Conservation (phyloP, 192 early-diverging fungal species). For the Entophlyctis luteolus region DNA sequence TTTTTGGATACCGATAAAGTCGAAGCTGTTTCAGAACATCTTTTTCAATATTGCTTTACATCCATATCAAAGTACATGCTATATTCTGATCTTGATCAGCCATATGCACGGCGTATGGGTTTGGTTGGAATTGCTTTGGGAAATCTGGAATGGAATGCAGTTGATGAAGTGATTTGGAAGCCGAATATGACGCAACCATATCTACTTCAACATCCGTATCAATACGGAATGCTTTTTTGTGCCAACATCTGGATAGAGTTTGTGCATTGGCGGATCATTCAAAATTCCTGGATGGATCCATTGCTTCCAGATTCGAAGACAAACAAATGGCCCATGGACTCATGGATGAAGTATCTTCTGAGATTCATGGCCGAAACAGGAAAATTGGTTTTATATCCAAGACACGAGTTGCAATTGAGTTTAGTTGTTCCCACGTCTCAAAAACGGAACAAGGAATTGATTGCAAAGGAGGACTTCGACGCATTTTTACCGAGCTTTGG, state of each 20-base stretch:
- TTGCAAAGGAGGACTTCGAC: too few species aligned
- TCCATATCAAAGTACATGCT: neutral
- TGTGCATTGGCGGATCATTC: constrained; percentile 10
- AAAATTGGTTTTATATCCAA: constrained; percentile 10
- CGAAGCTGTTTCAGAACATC: constrained; percentile 17
- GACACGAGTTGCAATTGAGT: too few species aligned
- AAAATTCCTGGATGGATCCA: neutral
- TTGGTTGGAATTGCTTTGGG: constrained; percentile 14
- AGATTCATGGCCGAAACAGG: constrained; percentile 17
- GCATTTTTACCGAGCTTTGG: too few species aligned
- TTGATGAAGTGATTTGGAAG: neutral
- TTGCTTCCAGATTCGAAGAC: constrained; percentile 17
- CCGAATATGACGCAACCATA: neutral
- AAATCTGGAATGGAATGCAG: neutral
- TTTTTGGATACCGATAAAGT: constrained; percentile 23
- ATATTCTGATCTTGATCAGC: neutral
- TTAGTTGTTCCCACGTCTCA: too few species aligned
- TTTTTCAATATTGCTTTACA: constrained; percentile 31
- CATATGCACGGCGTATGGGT: neutral
- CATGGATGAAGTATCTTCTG: constrained; percentile 14
- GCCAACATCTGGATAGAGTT: constrained; percentile 8
- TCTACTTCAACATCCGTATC: constrained; percentile 18
- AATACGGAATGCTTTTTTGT: neutral
- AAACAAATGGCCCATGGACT: constrained; percentile 16
- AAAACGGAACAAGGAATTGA: too few species aligned